Base-by-base conservation (phyloP, 208 protist genomes). In the Tritrichomonas foetus region DNA sequence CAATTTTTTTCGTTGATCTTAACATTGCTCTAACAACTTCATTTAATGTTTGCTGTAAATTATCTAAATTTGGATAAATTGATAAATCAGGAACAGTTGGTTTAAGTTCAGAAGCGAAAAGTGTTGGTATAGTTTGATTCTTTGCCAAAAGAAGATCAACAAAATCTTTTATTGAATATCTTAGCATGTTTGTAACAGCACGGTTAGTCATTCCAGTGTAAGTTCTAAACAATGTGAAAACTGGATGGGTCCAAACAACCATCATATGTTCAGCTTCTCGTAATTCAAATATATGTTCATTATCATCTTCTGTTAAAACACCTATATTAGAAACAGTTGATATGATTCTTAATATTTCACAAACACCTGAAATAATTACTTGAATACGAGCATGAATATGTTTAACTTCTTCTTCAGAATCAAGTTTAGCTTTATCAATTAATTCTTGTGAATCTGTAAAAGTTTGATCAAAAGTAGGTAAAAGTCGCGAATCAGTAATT, bases 311-410 rank as follows among this genome's bases (percentile, higher is more conserved):
- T 16, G 20, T 84, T 16, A 39, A 33, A 49, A 44, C 9, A 53
- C 36, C 44, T 14, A 84, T 84, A 11, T 84, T n/a, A 25, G 74
- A 84, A 9, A 84, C 44, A 14, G 36, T 53, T 53, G 74, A 84
- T n/a, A 84, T 84, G 20, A 84, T 84, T 33, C 22, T 84, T 33
- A 84, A 47, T 5, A 84, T 84, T 84, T 84, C 74, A 25, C 74
- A 84, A 20, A 84, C 74, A 53, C n/a, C 11, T 33, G 74, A 49
- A 16, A 39, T 11, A n/a, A 84, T 84, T 13, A 8, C 36, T 53
- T 84, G 74, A 14, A 84, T 44, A n/a, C 44, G 74, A 1, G 74
- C 74, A 53, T 84, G 20, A 44, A 84, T 84, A 27, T 53, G 33
- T 53, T 49, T 33, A n/a, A 49, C 44, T 30, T 36, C 44, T 84